phyloP scores from a whole-genome alignment of 176 grass and related monocot genomes.

The Cenchrus fungigraminus region DNA sequence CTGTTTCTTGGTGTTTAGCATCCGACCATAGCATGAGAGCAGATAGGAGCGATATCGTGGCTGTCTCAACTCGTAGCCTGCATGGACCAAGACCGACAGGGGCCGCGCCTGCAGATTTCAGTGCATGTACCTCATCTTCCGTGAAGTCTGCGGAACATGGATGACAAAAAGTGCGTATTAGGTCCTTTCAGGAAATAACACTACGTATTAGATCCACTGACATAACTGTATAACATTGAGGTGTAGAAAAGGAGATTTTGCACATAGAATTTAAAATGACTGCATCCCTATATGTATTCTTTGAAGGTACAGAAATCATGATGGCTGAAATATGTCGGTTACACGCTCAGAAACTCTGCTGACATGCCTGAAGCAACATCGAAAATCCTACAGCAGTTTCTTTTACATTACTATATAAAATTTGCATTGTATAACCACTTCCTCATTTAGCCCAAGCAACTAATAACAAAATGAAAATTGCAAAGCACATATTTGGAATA shows the following conservation, averaged over 20 bases:
- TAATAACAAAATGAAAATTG: neutral
- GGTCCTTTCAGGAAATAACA: too few relatives aligned
- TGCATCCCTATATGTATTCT: neutral
- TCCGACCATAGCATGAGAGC: slow-evolving; percentile 94
- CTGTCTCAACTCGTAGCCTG: slow-evolving; percentile 87
- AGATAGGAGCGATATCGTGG: slow-evolving; percentile 72
- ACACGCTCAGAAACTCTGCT: neutral
- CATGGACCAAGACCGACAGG: slow-evolving; percentile 73
- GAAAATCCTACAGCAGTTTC: neutral
- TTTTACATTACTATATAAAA: neutral
- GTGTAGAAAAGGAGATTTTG: neutral
- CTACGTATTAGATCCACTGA: neutral
- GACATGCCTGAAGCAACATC: neutral
- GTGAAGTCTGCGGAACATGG: slow-evolving; percentile 76
- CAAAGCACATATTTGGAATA: neutral
- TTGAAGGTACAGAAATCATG: neutral
- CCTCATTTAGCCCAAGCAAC: neutral
- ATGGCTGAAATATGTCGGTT: neutral
- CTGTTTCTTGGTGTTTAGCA: slow-evolving; percentile 36
- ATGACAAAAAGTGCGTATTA: neutral
- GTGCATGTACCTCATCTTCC: slow-evolving; percentile 67
- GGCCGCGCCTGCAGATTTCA: slow-evolving; percentile 66
- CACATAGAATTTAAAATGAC: neutral
- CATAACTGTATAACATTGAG: neutral
- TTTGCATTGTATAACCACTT: neutral